phyloP scores from a whole-genome alignment of 164 flowering plant species.

The Umbellularia californica region DNA sequence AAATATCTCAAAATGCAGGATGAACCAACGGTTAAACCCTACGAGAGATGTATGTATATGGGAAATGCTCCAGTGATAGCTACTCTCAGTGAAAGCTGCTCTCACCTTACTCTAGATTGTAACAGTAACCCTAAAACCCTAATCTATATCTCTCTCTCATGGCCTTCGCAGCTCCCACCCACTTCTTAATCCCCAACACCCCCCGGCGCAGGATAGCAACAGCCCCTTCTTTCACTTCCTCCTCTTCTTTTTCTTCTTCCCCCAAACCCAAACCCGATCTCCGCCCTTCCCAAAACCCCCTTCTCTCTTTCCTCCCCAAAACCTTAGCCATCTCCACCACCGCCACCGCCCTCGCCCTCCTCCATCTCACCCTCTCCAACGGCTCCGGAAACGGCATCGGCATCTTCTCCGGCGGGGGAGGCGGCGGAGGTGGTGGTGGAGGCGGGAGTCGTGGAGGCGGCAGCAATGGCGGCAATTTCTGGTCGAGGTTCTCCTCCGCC shows the following conservation, averaged over 20 bases:
- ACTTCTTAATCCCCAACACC: background rate
- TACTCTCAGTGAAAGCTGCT: too few relatives aligned
- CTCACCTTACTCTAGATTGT: too few relatives aligned
- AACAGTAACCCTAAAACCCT: too few relatives aligned
- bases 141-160: background rate
- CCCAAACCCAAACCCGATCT: slow-evolving; percentile 1
- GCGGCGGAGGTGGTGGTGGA: slow-evolving; percentile 24
- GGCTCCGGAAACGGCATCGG: slow-evolving; percentile 13
- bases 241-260: slow-evolving; percentile 9
- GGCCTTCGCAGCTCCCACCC: background rate
- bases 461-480: slow-evolving; percentile 40
- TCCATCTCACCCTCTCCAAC: slow-evolving; percentile 18
- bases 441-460: slow-evolving; percentile 22
- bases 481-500: slow-evolving; percentile 51
- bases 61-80: too few relatives aligned
- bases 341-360: slow-evolving; percentile 16
- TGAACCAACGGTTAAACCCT: too few relatives aligned
- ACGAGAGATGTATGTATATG: too few relatives aligned
- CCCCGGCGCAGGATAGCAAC: slow-evolving; percentile 4
- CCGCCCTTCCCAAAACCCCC: background rate
- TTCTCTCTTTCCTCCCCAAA: slow-evolving; percentile 16
- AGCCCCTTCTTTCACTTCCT: background rate
- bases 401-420: slow-evolving; percentile 4
- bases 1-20: too few relatives aligned
- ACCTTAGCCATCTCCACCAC: slow-evolving; percentile 33